These are phyloP conservation scores for Cystobasidiopsis lactophilus DNA, from an alignment of 768 basidiomycete genomes.

Conservation along the genomic window DNA sequence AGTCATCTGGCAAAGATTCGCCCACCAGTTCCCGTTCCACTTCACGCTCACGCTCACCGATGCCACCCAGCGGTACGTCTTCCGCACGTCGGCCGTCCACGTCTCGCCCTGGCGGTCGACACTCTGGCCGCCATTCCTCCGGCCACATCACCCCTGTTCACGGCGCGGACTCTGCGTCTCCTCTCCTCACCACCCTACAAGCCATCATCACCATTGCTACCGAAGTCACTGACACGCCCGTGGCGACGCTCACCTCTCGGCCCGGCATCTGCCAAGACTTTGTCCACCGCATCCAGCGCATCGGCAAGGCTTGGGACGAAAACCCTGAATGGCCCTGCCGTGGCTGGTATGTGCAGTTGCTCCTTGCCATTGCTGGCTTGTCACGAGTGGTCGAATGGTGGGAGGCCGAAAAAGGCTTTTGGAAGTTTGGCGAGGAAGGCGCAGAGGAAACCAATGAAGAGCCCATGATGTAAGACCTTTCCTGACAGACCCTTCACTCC, in stretches of 20 bases:
- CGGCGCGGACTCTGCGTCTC: constrained; percentile 7
- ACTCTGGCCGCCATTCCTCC: constrained; percentile 14
- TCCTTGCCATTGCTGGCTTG: constrained; percentile 84
- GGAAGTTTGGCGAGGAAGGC: constrained; percentile 60
- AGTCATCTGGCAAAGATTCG: not conserved
- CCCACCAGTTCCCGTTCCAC: constrained; percentile 50
- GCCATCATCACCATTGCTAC: constrained; percentile 82
- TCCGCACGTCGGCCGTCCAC: constrained; percentile 2
- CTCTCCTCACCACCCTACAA: constrained; percentile 37
- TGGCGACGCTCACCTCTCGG: constrained; percentile 60
- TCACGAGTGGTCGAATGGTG: constrained; percentile 89
- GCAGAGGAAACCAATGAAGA: constrained; percentile 54
- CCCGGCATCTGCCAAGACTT: constrained; percentile 66
- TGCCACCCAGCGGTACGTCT: constrained; percentile 32
- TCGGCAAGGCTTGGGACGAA: constrained; percentile 90
- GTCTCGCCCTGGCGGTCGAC: constrained; percentile 5
- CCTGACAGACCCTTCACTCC: no score
- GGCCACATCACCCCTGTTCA: not conserved
- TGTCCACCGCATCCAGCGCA: constrained; percentile 70
- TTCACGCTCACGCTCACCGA: constrained; percentile 79
- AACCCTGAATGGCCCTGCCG: constrained; percentile 95
- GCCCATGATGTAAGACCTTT: no score
- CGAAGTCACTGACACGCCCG: constrained; percentile 74
- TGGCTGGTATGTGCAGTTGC: constrained; percentile 92
- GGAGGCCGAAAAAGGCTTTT: constrained; percentile 96